Base-by-base conservation (phyloP, 139 green algal species). In the Mesotaenium endlicherianum region DNA sequence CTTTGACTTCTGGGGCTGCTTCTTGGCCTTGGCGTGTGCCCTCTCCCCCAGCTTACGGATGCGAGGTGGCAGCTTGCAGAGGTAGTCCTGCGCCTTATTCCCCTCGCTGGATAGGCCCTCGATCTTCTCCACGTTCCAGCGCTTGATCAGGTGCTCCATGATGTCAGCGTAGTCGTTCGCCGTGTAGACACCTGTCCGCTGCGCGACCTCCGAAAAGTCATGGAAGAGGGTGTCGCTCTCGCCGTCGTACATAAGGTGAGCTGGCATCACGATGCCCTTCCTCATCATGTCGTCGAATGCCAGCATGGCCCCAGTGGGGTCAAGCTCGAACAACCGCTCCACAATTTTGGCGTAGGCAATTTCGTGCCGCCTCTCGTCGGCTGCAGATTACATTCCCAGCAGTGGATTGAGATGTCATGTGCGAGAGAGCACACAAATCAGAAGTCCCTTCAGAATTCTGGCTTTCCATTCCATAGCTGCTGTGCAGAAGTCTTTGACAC, bases 251-350 rank as follows among this genome's bases (percentile, higher is more conserved):
- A 99, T 98, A 1, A 98, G 86, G 89, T 98, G 95, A 6, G 96
- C 96, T 16, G 95, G 95, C 96, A 99, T 99, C 11, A 97, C 94
- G 84, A 99, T 98, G 91, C 97, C 93, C 91, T 98, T 98, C 55
- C 85, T 88, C 95, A 99, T 99, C 96, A 99, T 99, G 92, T 98
- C 96, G 8, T 90, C 93, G 85, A 98, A 99, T 1, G 93, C 94
- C 11, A 97, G 64, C 90, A 97, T 94, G 31, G 95, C 89, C 75
- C 94, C 94, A 70, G 93, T 82, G 47, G 93, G 93, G 87, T 99
- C 96, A 38, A 88, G 82, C 90, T 92, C 88, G 76, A 97, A 97
- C 45, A 99, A 76, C 67, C 93, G 90, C 41, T 98, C 93, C 64
- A 98, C 92, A 84, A 99, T 97, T 81, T 69, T 57, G 8, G 38